Conservation (phyloP, 2,329 filamentous ascomycete genomes). For the Aspergillus sp. region DNA sequence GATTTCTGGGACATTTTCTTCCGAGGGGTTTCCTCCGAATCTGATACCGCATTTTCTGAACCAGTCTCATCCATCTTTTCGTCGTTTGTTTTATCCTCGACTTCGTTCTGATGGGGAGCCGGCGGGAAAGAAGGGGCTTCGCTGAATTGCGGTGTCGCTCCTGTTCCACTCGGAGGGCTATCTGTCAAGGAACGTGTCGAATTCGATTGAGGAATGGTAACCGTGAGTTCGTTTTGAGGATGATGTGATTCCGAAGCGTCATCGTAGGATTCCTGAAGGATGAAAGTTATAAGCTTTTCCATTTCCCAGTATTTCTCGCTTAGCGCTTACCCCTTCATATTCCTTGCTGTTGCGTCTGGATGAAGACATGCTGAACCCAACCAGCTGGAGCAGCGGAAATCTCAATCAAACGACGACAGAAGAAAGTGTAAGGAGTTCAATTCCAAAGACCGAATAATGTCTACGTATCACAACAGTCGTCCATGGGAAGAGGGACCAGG, state of each 20-base stretch:
- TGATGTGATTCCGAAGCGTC: conserved; percentile 56
- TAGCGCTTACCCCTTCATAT: conserved; percentile 34
- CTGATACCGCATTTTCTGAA: conserved; percentile 18
- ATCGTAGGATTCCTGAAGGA: conserved; percentile 66
- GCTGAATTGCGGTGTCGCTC: conserved; percentile 30
- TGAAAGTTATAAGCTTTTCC: conserved; percentile 7
- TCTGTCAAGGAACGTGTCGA: conserved; percentile 58
- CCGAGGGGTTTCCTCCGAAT: conserved; percentile 26
- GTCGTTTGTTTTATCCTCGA: conserved; percentile 6
- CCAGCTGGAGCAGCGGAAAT: conserved; percentile 2
- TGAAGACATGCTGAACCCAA: conserved; percentile 26
- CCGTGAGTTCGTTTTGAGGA: conserved; percentile 18
- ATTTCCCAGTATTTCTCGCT: not conserved
- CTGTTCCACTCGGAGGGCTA: conserved; percentile 34
- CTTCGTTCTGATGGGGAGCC: conserved; percentile 16
- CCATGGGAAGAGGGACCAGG: not conserved
- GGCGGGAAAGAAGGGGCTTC: conserved; percentile 25
- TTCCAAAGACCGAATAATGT: not conserved
- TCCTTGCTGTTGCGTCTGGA: conserved; percentile 36
- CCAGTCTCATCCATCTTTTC: conserved; percentile 10
- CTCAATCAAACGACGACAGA: conserved; percentile 2
- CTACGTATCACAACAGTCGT: not conserved
- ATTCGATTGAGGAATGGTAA: conserved; percentile 31
- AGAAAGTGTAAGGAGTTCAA: not conserved
- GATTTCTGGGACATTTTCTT: conserved; percentile 42